phyloP scores from a whole-genome alignment of 2,329 filamentous ascomycete species.

The Albophoma yamanashiensis region DNA sequence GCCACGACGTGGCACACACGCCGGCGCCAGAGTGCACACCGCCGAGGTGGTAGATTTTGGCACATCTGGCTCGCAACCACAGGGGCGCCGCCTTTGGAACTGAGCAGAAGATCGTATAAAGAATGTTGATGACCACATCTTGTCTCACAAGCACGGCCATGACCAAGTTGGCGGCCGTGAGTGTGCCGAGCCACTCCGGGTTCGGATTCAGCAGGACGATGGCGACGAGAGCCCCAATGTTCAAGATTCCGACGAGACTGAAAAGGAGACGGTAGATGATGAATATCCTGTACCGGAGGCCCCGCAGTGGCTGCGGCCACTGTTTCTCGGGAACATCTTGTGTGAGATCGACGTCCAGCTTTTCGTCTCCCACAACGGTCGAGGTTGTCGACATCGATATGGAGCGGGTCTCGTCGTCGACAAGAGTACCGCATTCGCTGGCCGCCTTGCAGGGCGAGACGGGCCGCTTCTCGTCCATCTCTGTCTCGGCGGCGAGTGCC shows the following conservation, averaged over 20 bases:
- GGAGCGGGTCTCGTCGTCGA: constrained; percentile 14
- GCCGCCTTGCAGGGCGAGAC: neutral
- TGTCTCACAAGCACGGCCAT: constrained; percentile 41
- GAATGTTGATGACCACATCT: constrained; percentile 39
- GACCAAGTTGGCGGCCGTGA: constrained; percentile 37
- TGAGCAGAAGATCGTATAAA: constrained; percentile 36
- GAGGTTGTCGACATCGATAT: constrained; percentile 19
- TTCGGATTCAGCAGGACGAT: constrained; percentile 24
- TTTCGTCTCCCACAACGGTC: constrained; percentile 12
- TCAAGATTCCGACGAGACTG: constrained; percentile 38
- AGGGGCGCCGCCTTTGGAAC: constrained; percentile 35
- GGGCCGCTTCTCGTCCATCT: constrained; percentile 1
- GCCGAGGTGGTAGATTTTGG: constrained; percentile 41
- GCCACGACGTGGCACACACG: constrained; percentile 37
- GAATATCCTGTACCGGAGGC: constrained; percentile 32
- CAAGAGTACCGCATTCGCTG: constrained; percentile 11
- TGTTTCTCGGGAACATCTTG: constrained; percentile 29
- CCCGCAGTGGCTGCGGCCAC: constrained; percentile 24
- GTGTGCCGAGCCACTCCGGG: constrained; percentile 26
- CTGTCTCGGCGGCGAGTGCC: constrained; percentile 15
- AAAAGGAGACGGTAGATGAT: constrained; percentile 48
- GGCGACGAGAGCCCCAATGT: constrained; percentile 34
- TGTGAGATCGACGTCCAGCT: constrained; percentile 18
- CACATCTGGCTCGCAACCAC: constrained; percentile 33
- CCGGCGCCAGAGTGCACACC: constrained; percentile 40